A percentile compares a stretch with the other conserved stretches of the same genome.
Evolutionary conservation across 2,329 filamentous ascomycete species (phyloP).

Genomic region (Fusarium pseudograminearum): DNA sequence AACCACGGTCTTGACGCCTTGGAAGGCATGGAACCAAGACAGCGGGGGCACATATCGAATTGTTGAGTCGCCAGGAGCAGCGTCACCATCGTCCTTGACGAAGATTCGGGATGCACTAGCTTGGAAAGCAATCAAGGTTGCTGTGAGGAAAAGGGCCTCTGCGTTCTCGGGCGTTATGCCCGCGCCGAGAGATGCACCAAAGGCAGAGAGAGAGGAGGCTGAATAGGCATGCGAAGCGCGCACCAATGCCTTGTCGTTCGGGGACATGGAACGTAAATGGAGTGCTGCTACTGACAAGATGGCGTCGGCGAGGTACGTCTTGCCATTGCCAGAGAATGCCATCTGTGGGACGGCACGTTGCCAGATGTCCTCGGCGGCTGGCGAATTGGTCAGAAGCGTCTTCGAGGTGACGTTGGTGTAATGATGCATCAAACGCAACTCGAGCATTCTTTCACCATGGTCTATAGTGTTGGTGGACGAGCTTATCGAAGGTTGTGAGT

Average conservation of each 20-base stretch:
- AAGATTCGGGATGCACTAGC: constrained; percentile 73
- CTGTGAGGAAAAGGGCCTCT: constrained; percentile 72
- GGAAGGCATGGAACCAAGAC: constrained; percentile 75
- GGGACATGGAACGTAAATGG: constrained; percentile 68
- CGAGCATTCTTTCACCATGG: constrained; percentile 63
- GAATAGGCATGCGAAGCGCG: constrained; percentile 74
- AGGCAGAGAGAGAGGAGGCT: constrained; percentile 71
- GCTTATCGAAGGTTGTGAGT: constrained; percentile 47
- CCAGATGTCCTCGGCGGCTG: constrained; percentile 68
- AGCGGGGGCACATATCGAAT: constrained; percentile 68
- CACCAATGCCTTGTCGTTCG: constrained; percentile 70
- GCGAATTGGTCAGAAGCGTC: constrained; percentile 67
- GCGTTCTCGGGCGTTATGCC: constrained; percentile 71
- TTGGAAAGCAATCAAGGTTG: constrained; percentile 75
- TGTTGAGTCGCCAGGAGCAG: constrained; percentile 53
- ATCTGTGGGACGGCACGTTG: constrained; percentile 69
- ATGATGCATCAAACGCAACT: constrained; percentile 73
- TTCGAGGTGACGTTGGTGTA: constrained; percentile 71
- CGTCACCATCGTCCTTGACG: constrained; percentile 65
- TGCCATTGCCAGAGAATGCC: constrained; percentile 69
- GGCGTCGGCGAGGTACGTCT: constrained; percentile 70
- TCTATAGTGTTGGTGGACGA: constrained; percentile 50
- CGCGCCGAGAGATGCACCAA: constrained; percentile 66
- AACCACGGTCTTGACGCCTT: constrained; percentile 74
- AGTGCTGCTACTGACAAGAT: constrained; percentile 73